phyloP scores from a whole-genome alignment of 495 filamentous ascomycete species.

The Podospora fimiseda region DNA sequence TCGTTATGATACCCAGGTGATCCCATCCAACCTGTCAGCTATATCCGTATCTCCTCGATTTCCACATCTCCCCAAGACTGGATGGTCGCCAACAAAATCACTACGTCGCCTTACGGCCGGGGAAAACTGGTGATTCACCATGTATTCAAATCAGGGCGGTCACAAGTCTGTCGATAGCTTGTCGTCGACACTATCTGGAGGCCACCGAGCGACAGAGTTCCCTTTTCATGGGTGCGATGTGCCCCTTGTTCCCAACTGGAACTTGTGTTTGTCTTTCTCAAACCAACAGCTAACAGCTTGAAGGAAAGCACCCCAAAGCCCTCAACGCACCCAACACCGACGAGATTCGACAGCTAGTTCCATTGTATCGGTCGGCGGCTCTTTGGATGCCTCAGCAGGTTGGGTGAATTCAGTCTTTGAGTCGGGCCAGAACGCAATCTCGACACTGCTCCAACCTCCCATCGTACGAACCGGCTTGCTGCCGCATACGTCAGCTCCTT shows the following conservation, averaged over 20 bases:
- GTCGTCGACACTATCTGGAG: slow-evolving; percentile 44
- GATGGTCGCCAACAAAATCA: slow-evolving; percentile 11
- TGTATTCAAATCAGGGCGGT: slow-evolving; percentile 57
- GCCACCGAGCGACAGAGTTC: slow-evolving; percentile 48
- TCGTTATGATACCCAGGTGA: slow-evolving; percentile 32
- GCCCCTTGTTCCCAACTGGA: slow-evolving; percentile 8
- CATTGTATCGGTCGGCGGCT: slow-evolving; percentile 68
- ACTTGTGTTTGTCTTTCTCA: not conserved
- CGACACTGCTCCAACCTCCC: slow-evolving; percentile 82
- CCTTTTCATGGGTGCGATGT: slow-evolving; percentile 46
- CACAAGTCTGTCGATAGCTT: slow-evolving; percentile 68
- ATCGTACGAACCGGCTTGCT: slow-evolving; percentile 82
- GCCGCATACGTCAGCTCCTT: slow-evolving; percentile 61
- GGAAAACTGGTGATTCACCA: slow-evolving; percentile 35
- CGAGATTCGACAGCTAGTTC: slow-evolving; percentile 85
- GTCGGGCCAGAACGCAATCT: slow-evolving; percentile 85
- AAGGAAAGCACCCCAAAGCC: slow-evolving; percentile 24
- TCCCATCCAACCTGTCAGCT: slow-evolving; percentile 4
- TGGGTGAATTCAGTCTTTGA: slow-evolving; percentile 62
- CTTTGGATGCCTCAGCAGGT: slow-evolving; percentile 57
- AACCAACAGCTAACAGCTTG: slow-evolving; percentile 22
- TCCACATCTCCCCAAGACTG: slow-evolving; percentile 10
- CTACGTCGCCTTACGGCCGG: slow-evolving; percentile 19
- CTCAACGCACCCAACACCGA: slow-evolving; percentile 33
- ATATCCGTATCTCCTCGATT: too few relatives aligned